Percentiles rank a stretch among this genome's conserved stretches.
Evolutionary conservation across 176 grass and related monocot genomes (phyloP).

Genomic region (Aegilops bicornis): DNA sequence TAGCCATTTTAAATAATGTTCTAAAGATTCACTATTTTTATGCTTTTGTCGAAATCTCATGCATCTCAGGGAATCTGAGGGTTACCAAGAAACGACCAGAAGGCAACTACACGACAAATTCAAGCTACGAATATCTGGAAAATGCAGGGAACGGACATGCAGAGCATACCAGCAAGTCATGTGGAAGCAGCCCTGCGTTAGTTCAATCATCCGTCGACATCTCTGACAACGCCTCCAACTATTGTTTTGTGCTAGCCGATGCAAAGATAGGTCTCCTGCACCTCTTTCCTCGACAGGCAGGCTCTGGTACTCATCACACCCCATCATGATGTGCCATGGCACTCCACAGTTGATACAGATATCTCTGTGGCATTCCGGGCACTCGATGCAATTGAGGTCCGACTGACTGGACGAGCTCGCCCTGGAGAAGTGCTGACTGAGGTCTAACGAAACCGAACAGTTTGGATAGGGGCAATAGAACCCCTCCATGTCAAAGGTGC

Average conservation of each 20-base stretch:
- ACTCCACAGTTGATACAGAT: constrained; percentile 83
- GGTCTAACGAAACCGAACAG: constrained; percentile 65
- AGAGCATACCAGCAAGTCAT: constrained; percentile 84
- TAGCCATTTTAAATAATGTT: neutral
- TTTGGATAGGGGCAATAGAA: constrained; percentile 87
- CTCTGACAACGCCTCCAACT: constrained; percentile 71
- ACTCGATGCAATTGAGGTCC: constrained; percentile 65
- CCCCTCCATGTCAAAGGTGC: constrained; percentile 43
- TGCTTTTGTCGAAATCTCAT: neutral
- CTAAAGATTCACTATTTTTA: neutral
- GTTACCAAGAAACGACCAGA: neutral
- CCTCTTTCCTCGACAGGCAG: constrained; percentile 59
- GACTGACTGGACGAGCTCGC: constrained; percentile 65
- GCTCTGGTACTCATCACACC: constrained; percentile 82
- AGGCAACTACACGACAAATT: neutral
- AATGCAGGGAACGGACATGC: neutral
- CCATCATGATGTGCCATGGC: constrained; percentile 86
- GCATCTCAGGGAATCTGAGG: neutral
- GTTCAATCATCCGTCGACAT: constrained; percentile 77
- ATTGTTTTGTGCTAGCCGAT: constrained; percentile 56
- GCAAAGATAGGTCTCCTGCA: constrained; percentile 56
- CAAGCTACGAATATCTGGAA: neutral
- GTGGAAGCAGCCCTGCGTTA: constrained; percentile 66
- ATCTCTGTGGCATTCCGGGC: constrained; percentile 83
- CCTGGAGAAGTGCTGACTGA: constrained; percentile 67